Conservation (phyloP, 169 alveolate genomes). For the Cryptosporidium sp. region DNA sequence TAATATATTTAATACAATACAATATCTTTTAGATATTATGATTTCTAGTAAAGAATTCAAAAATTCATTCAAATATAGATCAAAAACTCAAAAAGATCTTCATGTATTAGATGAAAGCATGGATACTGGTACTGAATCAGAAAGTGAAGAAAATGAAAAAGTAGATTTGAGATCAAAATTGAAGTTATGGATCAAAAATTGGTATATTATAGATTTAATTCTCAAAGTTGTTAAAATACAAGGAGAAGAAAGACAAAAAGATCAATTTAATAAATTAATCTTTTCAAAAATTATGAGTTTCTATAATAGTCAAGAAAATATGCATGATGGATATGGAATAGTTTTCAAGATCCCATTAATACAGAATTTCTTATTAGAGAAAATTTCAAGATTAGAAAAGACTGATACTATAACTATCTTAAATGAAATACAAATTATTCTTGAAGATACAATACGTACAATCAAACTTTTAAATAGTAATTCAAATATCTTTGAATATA, state of each 20-base stretch:
- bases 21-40: background rate
- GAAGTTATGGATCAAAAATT: constrained; percentile 38
- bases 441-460: background rate
- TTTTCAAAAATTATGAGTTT: constrained; percentile 17
- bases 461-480: background rate
- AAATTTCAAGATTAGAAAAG: background rate
- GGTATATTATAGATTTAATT: constrained; percentile 37
- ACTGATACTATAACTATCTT: background rate
- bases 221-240: background rate
- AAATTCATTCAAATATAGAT: background rate
- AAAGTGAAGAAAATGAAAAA: background rate
- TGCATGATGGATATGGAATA: constrained; percentile 1
- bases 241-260: background rate
- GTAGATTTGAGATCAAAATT: background rate
- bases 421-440: constrained; percentile 7
- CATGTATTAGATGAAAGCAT: background rate
- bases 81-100: background rate
- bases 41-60: background rate
- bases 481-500: background rate
- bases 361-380: constrained; percentile 27
- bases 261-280: background rate
- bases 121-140: background rate
- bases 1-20: background rate
- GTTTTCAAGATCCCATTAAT: constrained; percentile 42
- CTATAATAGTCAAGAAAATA: constrained; percentile 1